phyloP scores from a whole-genome alignment of 2,329 filamentous ascomycete genomes.

The Fusarium sp. region DNA sequence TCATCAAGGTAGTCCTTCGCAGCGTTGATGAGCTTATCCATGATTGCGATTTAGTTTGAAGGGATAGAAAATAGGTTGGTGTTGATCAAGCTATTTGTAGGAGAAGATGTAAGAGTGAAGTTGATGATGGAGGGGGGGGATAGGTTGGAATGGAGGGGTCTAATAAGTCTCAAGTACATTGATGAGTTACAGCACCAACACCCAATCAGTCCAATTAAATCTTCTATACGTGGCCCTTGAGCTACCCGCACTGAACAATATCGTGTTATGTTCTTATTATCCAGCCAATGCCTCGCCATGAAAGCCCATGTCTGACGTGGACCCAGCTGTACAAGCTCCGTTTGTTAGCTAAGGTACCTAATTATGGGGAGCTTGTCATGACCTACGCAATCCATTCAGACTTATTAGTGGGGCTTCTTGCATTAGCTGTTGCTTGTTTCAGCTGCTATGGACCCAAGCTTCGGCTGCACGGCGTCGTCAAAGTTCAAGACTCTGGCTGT shows the following conservation, averaged over 20 bases:
- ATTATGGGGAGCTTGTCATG: constrained; percentile 26
- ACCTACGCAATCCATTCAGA: constrained; percentile 8
- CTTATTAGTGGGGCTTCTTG: neutral
- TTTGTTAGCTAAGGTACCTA: neutral
- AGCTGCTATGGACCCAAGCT: constrained; percentile 8
- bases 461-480: neutral
- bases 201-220: neutral
- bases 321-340: constrained; percentile 1
- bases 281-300: neutral
- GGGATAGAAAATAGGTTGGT: neutral
- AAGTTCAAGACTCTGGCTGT: neutral
- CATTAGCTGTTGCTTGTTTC: constrained; percentile 32
- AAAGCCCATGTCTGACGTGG: constrained; percentile 31
- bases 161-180: constrained; percentile 9
- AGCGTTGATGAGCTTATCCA: constrained; percentile 54
- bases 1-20: constrained; percentile 53
- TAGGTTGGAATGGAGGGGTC: constrained; percentile 21
- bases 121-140: constrained; percentile 19
- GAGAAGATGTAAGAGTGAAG: constrained; percentile 3
- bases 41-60: constrained; percentile 33
- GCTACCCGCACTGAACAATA: neutral
- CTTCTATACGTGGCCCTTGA: neutral
- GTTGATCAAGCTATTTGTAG: neutral
- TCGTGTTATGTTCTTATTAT: neutral
- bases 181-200: neutral